These are phyloP conservation scores for Gossypium raimondii DNA, from an alignment of 345 rosid genomes.

Conservation along the genomic window DNA sequence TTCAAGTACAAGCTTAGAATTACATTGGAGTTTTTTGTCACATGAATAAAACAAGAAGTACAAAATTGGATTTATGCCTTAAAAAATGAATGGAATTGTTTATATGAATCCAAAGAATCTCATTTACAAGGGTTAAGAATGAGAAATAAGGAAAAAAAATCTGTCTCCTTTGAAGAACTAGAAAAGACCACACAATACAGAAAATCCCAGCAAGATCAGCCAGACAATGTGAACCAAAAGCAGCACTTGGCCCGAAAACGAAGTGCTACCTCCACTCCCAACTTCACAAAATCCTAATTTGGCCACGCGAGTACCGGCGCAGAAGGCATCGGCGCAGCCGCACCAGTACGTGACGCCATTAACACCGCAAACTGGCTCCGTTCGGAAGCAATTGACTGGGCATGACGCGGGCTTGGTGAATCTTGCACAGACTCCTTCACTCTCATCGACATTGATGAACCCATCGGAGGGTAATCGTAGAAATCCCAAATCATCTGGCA, in stretches of 20 bases:
- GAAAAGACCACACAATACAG: constrained; percentile 73
- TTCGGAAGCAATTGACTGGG: constrained; percentile 79
- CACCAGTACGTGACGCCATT: constrained; percentile 95
- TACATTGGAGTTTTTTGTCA: not conserved
- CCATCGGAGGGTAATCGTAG: constrained; percentile 28
- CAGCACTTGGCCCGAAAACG: constrained; percentile 84
- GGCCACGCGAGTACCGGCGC: constrained; percentile 57
- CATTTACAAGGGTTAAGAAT: not conserved
- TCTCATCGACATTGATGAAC: constrained; percentile 23
- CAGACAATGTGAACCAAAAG: constrained; percentile 87
- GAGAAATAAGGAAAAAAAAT: not conserved
- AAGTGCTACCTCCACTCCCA: constrained; percentile 60
- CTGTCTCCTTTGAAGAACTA: constrained; percentile 18
- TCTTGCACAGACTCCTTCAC: constrained; percentile 37
- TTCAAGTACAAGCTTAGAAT: not conserved
- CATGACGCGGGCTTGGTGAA: constrained; percentile 42
- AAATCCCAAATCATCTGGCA: not conserved
- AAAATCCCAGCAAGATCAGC: constrained; percentile 83
- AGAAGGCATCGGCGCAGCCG: constrained; percentile 77
- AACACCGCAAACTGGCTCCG: constrained; percentile 86
- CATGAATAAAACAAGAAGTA: no score
- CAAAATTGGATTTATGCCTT: no score
- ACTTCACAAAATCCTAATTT: constrained; percentile 73
- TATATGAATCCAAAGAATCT: not conserved
- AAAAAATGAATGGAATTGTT: not conserved